Conservation (phyloP, 2,329 filamentous ascomycete genomes). For the Penicillium sp. region DNA sequence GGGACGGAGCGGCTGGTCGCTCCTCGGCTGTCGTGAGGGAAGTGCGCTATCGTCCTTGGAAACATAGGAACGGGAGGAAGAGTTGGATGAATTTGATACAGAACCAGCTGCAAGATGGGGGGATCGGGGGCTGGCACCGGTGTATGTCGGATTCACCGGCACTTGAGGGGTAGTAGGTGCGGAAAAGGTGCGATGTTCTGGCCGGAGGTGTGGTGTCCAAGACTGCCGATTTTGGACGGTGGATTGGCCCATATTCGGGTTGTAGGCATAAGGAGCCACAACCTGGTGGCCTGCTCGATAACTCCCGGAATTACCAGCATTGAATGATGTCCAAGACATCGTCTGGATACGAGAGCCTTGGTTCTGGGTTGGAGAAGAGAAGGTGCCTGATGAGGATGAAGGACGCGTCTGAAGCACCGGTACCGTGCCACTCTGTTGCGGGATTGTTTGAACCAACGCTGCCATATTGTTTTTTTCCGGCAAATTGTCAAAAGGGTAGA, state of each 20-base stretch:
- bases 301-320: conserved; percentile 40
- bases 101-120: conserved; percentile 52
- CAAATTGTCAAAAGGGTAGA: conserved; percentile 11
- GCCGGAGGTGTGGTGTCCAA: conserved; percentile 53
- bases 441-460: conserved; percentile 77
- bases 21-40: conserved; percentile 36
- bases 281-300: conserved; percentile 53
- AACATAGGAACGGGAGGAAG: conserved; percentile 42
- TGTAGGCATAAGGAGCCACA: conserved; percentile 76
- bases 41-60: conserved; percentile 52
- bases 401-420: conserved; percentile 74
- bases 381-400: conserved; percentile 61
- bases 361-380: conserved; percentile 35
- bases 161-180: conserved; percentile 48
- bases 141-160: conserved; percentile 28
- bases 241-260: conserved; percentile 60
- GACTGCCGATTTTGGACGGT: conserved; percentile 52
- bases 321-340: conserved; percentile 44
- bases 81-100: conserved; percentile 52
- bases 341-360: conserved; percentile 37
- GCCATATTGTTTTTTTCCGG: conserved; percentile 62
- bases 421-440: conserved; percentile 69
- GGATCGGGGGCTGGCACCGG: conserved; percentile 32
- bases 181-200: conserved; percentile 56
- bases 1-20: conserved; percentile 39